phyloP scores from a whole-genome alignment of 2,329 filamentous ascomycete species.

The Ploettnerulaceae sp. region DNA sequence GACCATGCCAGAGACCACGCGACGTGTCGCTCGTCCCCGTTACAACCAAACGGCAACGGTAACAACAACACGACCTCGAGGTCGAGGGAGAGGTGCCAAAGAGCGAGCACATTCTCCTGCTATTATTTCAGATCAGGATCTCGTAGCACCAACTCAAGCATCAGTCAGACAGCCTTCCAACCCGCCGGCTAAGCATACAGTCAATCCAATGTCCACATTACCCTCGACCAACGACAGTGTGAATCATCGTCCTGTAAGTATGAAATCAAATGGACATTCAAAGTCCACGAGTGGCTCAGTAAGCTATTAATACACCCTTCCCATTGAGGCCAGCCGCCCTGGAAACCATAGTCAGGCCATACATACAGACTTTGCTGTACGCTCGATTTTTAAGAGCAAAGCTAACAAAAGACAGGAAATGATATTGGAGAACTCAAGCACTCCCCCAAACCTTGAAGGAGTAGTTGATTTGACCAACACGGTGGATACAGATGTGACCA shows the following conservation, averaged over 20 bases:
- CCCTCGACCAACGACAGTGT: not conserved
- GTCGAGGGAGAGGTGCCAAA: not conserved
- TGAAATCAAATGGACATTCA: not conserved
- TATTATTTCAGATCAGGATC: not conserved
- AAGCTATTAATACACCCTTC: conserved; percentile 16
- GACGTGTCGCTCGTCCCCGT: not conserved
- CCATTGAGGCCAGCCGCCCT: conserved; percentile 3
- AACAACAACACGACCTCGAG: conserved; percentile 3
- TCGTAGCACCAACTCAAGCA: not conserved
- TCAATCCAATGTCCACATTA: conserved; percentile 9
- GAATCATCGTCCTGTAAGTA: not conserved
- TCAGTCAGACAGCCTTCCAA: not conserved
- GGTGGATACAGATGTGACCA: conserved; percentile 30
- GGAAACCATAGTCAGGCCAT: not conserved
- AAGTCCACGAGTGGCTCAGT: conserved; percentile 13
- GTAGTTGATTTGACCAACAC: conserved; percentile 29
- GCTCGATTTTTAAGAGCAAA: not conserved
- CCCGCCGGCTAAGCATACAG: conserved; percentile 1
- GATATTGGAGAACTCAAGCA: conserved; percentile 16
- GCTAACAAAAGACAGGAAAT: conserved; percentile 11
- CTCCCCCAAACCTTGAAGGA: conserved; percentile 22
- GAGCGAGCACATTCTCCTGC: conserved; percentile 7
- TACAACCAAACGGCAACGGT: too few relatives aligned
- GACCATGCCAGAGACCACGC: conserved; percentile 8
- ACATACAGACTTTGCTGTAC: not conserved